Percentiles rank a stretch among this genome's conserved stretches.
Conservation (phyloP, 768 basidiomycete species). For the Pleurotus giganteus region DNA sequence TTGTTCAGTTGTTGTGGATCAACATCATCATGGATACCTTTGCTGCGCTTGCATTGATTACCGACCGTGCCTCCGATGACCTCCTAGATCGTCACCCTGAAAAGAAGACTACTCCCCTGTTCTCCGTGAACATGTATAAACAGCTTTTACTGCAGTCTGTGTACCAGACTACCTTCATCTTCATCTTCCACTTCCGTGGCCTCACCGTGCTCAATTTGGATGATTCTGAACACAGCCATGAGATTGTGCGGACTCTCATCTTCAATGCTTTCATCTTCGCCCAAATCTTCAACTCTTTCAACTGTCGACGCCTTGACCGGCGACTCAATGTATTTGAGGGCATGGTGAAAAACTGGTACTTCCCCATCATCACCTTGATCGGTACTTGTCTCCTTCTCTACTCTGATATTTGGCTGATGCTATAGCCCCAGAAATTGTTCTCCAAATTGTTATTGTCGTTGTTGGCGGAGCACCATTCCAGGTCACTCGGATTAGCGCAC, state of each 20-base stretch:
- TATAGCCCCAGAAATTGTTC: constrained; percentile 65
- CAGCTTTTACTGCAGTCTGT: constrained; percentile 88
- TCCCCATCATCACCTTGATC: constrained; percentile 78
- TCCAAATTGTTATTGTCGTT: constrained; percentile 87
- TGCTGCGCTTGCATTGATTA: constrained; percentile 95
- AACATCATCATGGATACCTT: constrained; percentile 99
- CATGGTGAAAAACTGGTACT: constrained; percentile 76
- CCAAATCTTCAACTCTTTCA: constrained; percentile 95
- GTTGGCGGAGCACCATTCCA: constrained; percentile 91
- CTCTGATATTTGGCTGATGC: background rate
- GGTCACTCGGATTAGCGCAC: constrained; percentile 72
- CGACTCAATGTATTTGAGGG: constrained; percentile 89
- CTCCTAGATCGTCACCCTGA: constrained; percentile 91
- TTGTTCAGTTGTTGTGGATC: constrained; percentile 97
- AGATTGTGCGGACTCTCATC: constrained; percentile 72
- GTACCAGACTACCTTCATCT: constrained; percentile 81
- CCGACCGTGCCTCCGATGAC: constrained; percentile 83
- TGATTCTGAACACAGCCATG: constrained; percentile 28
- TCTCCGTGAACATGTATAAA: constrained; percentile 94
- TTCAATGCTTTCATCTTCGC: constrained; percentile 99
- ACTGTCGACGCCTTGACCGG: constrained; percentile 83
- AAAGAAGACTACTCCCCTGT: constrained; percentile 82
- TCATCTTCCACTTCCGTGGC: constrained; percentile 90
- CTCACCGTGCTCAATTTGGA: constrained; percentile 60
- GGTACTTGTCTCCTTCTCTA: constrained; percentile 47